Evolutionary conservation across 345 rosid species (phyloP), one percentile per base, ranked within the genome.

Genomic region (Eucalyptus victrix): DNA sequence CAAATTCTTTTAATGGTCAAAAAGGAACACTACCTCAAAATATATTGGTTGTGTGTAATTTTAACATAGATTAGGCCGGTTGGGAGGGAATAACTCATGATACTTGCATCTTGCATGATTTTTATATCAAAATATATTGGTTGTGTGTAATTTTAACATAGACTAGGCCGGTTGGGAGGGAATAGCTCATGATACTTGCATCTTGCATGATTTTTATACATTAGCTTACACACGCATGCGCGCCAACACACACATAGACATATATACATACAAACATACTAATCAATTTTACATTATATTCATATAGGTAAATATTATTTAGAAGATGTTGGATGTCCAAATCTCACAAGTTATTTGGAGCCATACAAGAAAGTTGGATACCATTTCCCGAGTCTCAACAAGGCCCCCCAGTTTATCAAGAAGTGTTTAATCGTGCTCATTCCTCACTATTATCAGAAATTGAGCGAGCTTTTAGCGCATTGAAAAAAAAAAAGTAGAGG

Each of bases 181-280:
- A 49, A 49, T 49, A 49, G 6, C 51, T 15, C 51, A 49, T 49
- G 51, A 49, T 49, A 49, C 51, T 49, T 49, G 51, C 80, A 67
- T 67, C 23, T 17, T 32, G 9, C 37, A 32, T 34, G 12, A 69
- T 69, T 69, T 69, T 69, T 3, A 69, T 15, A 32, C 40, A 32
- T n/a, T 16, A 67, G 34, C 58, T 53, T 65, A n/a, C 3, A 7
- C 5, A n/a, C 4, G 3, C 17, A 15, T 2, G 0, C 1, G 1
- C 5, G 3, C 37, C 18, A 2, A 65, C 34, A 67, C 18, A 67
- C 10, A 65, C 8, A 30, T 7, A 67, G 9, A 67, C 6, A 0
- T 67, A n/a, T 18, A 17, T 17, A 67, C 42, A 17, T 67, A 67
- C 11, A 3, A 18, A 32, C 19, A 17, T 16, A 8, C 37, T 17